Evolutionary conservation across 352 stramenopile species (phyloP), one percentile per base, ranked within the genome.

Genomic region (Aphanomyces invadans): DNA sequence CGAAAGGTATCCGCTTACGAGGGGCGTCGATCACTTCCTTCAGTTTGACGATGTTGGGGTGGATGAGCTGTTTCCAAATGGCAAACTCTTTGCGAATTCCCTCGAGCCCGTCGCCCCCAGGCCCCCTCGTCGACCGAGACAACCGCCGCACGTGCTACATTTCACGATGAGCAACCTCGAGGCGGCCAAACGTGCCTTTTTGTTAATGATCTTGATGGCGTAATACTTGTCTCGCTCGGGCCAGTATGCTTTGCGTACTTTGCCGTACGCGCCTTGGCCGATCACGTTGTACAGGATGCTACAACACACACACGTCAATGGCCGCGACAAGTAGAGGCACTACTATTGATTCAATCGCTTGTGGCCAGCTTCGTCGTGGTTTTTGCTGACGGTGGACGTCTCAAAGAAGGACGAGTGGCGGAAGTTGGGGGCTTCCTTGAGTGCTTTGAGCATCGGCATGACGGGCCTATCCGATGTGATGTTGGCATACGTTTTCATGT

Each of bases 1-100:
- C 53, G n/a, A 63, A 62, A 36, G 7, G 21, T 39, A 11, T 10
- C 3, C 42, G 44, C 76, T n/a, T 44, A 90, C 84, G 77, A 36
- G 90, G 80, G 11, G 76, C 92, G 71, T 98, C 94, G 67, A 99
- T 98, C n/a, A 98, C 93, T 79, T 99, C 95, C 26, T 87, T 83
- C 15, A 99, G 72, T 23, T 86, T 65, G 2, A 98, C 92, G 11
- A 98, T 81, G 72, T 98, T 97, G 0, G 93, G 89, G 78, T 99
- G 96, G 46, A 89, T 88, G 57, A 99, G 86, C 44, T 92, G 92
- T 74, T 98, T 98, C 95, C 97, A 98, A 12, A 98, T 93, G n/a
- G 79, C 88, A 69, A 98, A 94, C 61, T 98, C 95, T 56, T 90
- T 92, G 76, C 98, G 95, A 21, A 89, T 74, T 9, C 68, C 81